Evolutionary conservation across 176 grass and related monocot species (phyloP), one percentile per base, ranked within the genome.

Genomic region (Oryza punctata): DNA sequence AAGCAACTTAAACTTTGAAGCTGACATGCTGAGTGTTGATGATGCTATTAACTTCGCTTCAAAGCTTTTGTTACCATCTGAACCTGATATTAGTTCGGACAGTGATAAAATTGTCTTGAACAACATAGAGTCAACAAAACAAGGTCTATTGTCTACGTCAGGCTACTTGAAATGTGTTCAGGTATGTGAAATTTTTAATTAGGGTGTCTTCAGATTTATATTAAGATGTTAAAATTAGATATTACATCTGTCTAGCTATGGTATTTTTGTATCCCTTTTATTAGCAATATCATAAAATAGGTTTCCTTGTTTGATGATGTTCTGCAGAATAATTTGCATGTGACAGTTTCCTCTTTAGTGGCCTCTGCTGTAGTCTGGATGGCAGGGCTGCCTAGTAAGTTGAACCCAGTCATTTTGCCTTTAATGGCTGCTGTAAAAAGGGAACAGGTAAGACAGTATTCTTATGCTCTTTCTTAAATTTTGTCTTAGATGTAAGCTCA

Each of bases 381-480:
- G 91, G 78, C 87, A 45, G 85, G 88, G 70, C 88, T 99, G 78
- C 96, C 96, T 83, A 89, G 80, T 67, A 93, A 88, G 60, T 87
- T 99, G 65, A 99, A 99, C 70, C 96, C 96, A 83, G 88, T 99
- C 33, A 99, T 99, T 96, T 90, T 99, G 63, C 96, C 96, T 85
- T 89, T 99, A 90, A 99, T 99, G 96, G 96, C 96, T 88, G 91
- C 96, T 72, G 85, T 99, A 65, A 99, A 94, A 90, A 90, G 96
- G 84, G 96, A 99, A 63, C 96, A 99, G 91, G 96, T 95, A 73
- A 77, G 47, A 78, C 6, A 69, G 35, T 7, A 40, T 69, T 78
- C 54, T 63, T 67, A 28, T 78, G 75, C 63, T 57, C 9, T 49
- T 64, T 59, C 78, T 75, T 69, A 45, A 85, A 75, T 79, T 82